Conservation (phyloP, 2,329 filamentous ascomycete species). For the Sclerotinia nivalis region DNA sequence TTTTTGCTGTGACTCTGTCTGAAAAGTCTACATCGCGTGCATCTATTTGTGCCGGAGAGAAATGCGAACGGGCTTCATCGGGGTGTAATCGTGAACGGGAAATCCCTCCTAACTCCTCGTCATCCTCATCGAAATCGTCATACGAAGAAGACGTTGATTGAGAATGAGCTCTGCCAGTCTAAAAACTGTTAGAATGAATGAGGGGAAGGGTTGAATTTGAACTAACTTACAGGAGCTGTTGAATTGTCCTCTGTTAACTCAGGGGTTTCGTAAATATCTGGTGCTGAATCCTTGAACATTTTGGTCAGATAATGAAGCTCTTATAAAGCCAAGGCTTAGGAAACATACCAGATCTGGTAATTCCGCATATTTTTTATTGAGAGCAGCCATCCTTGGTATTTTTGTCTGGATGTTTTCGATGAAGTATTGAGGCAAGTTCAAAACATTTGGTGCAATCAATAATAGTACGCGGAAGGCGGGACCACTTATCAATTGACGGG, state of each 20-base stretch:
- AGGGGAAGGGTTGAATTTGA: neutral
- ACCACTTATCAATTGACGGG: neutral
- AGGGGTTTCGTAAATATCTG: constrained; percentile 95
- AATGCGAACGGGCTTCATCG: constrained; percentile 76
- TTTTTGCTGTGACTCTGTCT: constrained; percentile 79
- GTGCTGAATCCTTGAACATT: constrained; percentile 71
- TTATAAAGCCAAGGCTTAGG: neutral
- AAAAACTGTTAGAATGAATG: constrained; percentile 22
- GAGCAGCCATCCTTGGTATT: constrained; percentile 58
- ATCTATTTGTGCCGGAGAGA: constrained; percentile 74
- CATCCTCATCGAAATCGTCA: constrained; percentile 62
- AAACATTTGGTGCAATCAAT: constrained; percentile 10
- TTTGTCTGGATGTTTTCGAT: neutral
- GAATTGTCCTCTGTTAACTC: constrained; percentile 89
- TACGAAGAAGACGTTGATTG: constrained; percentile 56
- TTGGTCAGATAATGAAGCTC: constrained; percentile 16
- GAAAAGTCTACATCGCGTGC: constrained; percentile 83
- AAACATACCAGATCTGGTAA: constrained; percentile 71
- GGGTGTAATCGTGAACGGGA: constrained; percentile 75
- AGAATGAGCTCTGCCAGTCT: constrained; percentile 51
- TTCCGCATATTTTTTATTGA: constrained; percentile 76
- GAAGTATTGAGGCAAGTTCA: neutral
- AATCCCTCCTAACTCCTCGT: constrained; percentile 66
- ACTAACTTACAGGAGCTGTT: constrained; percentile 68
- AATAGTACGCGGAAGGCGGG: neutral